Evolutionary conservation across 192 early-diverging fungal genomes (phyloP), one percentile per base, ranked within the genome.

Genomic region (Cladochytrium replicatum): DNA sequence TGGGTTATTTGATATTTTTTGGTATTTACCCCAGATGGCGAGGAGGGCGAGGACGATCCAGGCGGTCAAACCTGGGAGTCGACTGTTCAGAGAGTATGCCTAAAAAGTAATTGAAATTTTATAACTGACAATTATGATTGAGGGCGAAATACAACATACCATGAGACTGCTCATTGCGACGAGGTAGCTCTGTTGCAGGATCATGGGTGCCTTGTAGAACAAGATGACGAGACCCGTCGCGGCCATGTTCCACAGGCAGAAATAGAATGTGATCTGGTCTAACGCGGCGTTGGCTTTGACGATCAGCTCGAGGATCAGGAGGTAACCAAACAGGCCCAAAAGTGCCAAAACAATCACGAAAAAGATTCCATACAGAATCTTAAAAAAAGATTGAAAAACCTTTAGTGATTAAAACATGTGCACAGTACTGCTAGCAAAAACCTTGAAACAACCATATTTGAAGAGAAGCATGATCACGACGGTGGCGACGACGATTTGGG

Each of bases 121-220:
- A 48, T 4, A 15, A 11, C 27, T 58, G n/a, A n/a, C n/a, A n/a
- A n/a, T n/a, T n/a, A n/a, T n/a, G n/a, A n/a, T n/a, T n/a, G n/a
- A n/a, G n/a, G n/a, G n/a, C n/a, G n/a, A n/a, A n/a, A n/a, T 22
- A 19, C 8, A 2, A 57, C 48, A 53, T 62, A 80, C 82, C 88
- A 89, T 91, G 59, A 86, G 66, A 41, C 72, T 77, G 38, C 74
- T 77, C 80, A 91, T 86, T 34, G 87, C 38, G 0, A 86, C 82
- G 44, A 91, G 44, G 64, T 91, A 91, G 2, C 55, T 56, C 57
- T 91, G 87, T 58, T 87, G 82, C 17, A 91, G 46, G 55, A 72
- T 66, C 40, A 86, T 42, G 1, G 88, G 88, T 1, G 84, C 86
- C 51, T 88, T 84, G 78, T 83, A 89, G 60, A 91, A 91, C 32